Base-by-base conservation (phyloP, 768 basidiomycete species). In the Lactarius deliciosus region DNA sequence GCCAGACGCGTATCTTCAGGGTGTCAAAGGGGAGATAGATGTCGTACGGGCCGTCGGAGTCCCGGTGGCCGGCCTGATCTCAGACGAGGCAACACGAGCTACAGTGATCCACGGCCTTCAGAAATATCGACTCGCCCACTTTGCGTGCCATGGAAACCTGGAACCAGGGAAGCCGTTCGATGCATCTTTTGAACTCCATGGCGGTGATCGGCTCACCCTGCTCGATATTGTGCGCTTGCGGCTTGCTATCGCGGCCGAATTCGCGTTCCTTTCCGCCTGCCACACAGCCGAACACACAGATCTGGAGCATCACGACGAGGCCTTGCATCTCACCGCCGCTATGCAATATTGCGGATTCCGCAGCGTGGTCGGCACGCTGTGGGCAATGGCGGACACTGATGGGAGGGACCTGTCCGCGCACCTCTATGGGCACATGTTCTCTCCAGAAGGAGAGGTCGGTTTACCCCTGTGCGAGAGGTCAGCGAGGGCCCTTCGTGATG, bases 311-410 rank as follows among this genome's bases (percentile, higher is more conserved):
- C 47, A 63, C 2, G 69, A 70, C 22, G 65, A 71, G 53, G 54
- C 47, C 2, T 16, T 69, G 43, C 64, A 58, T 57, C 64, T 71
- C 18, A 53, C 62, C 8, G 69, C 54, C 4, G 62, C 61, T 10
- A 66, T 65, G 70, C 68, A 57, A 28, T 58, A 61, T 36, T 59
- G 62, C 30, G 69, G 69, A 20, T 71, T 61, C 60, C 30, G 32
- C 15, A 47, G 64, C 28, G 54, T 70, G 38, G 59, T 70, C 13
- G 60, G 61, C 7, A 64, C 70, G 13, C 57, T 64, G 61, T 70
- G 69, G 68, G 63, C 47, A 3, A 70, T 69, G 61, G 60, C 53
- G 5, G 68, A 70, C 54, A 36, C 41, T 0, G 69, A 70, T 40
- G 60, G 65, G 43, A 69, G 50, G 58, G 50, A 50, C 25, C 34